These are phyloP conservation scores for Tuber indicum DNA, from an alignment of 495 filamentous ascomycete genomes.

Conservation along the genomic window DNA sequence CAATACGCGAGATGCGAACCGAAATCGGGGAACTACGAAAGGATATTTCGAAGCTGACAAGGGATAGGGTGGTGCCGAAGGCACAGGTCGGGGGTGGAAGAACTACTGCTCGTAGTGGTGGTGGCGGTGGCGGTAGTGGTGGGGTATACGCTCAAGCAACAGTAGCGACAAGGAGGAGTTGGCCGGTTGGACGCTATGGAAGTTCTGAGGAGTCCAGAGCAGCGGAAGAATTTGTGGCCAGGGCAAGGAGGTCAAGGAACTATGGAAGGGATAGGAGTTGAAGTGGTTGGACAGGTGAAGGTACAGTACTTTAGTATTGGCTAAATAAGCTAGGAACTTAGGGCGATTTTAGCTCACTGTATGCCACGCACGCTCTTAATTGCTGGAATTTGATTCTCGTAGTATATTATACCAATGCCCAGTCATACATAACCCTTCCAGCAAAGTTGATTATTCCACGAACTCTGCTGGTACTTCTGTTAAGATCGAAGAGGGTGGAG, in stretches of 20 bases:
- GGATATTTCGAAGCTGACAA: background rate
- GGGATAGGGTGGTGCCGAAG: background rate
- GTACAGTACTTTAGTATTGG: background rate
- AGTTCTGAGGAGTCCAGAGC: background rate
- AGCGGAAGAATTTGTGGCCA: background rate
- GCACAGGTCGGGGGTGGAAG: background rate
- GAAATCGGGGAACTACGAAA: background rate
- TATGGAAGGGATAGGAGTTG: background rate
- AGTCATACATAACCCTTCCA: background rate
- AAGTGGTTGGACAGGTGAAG: background rate
- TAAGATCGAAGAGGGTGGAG: no score
- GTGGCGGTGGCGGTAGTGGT: background rate
- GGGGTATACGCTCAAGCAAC: background rate
- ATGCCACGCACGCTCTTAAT: no score
- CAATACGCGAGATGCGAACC: background rate
- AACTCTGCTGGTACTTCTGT: no score
- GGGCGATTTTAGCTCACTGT: no score
- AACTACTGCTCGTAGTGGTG: background rate
- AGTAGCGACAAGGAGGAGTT: background rate
- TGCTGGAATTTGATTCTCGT: no score
- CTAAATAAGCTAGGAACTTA: no score
- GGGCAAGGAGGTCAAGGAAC: background rate
- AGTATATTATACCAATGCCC: background rate
- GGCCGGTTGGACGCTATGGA: background rate
- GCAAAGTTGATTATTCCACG: no score